Base-by-base conservation (phyloP, 345 rosid species). In the Eutrema japonicum region DNA sequence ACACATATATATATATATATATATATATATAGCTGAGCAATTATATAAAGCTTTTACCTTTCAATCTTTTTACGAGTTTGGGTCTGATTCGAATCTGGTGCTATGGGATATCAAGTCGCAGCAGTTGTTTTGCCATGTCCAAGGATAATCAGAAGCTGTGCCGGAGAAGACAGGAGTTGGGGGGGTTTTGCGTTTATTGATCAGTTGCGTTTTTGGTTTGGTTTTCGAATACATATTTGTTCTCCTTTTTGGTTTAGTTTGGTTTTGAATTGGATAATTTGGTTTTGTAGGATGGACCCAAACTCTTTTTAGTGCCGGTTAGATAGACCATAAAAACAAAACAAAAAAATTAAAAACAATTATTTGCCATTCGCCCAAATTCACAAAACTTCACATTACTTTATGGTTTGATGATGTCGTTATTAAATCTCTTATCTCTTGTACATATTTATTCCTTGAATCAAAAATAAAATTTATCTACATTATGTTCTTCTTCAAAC, bases 41-140 rank as follows among this genome's bases (percentile, higher is more conserved):
- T 22, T 22, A 18, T 58, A 61, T 2, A 67, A 75, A 57, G 68
- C n/a, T 67, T 61, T 45, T 69, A 76, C 75, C 79, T 76, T 46
- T 48, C 62, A 29, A 53, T n/a, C 41, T 41, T 51, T 32, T 46
- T 8, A 38, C 29, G 58, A 38, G 64, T 51, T 59, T 33, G 5
- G 63, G 56, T 52, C 42, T 67, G 68, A 26, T 27, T 60, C 10
- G 33, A 36, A 3, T 37, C 59, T 55, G 32, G 4, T 30, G n/a
- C 9, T 10, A 27, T 13, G 7, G 63, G 8, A 61, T 64, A 57
- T 75, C 14, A 75, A 61, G 36, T 43, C 49, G 48, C 50, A 38
- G 58, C 57, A 8, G 1, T 49, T 22, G 3, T 26, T 37, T 58
- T 71, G 64, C 43, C 43, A 7, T 68, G 30, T 29, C 64, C 43